A percentile compares a stretch with the other conserved stretches of the same genome.
Evolutionary conservation across 2,329 filamentous ascomycete species (phyloP).

Genomic region (Botrytis porri): DNA sequence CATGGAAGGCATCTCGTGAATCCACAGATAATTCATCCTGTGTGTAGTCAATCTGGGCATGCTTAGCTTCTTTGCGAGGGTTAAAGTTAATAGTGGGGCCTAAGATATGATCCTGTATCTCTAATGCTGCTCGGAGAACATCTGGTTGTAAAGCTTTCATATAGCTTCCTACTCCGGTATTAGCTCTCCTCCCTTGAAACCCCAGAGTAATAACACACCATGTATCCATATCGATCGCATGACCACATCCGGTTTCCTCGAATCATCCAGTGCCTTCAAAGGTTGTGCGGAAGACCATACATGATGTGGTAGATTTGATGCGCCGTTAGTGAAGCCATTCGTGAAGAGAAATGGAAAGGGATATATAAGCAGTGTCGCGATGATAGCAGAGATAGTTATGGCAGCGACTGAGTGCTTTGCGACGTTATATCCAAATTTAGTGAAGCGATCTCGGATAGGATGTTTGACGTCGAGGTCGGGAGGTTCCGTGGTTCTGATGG

Average conservation of each 20-base stretch:
- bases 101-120: constrained; percentile 67
- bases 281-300: constrained; percentile 76
- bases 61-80: constrained; percentile 42
- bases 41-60: constrained; percentile 19
- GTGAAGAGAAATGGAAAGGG: constrained; percentile 74
- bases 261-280: constrained; percentile 50
- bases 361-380: constrained; percentile 69
- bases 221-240: constrained; percentile 83
- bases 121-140: constrained; percentile 63
- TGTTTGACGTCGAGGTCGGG: constrained; percentile 62
- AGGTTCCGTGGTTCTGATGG: constrained; percentile 66
- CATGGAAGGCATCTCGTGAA: constrained; percentile 54
- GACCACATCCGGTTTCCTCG: constrained; percentile 62
- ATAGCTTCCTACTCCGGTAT: constrained; percentile 50
- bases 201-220: constrained; percentile 43
- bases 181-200: constrained; percentile 14
- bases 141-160: constrained; percentile 69
- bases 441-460: constrained; percentile 61
- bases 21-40: constrained; percentile 35
- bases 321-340: constrained; percentile 67
- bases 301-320: constrained; percentile 71
- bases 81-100: constrained; percentile 57
- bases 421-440: constrained; percentile 67
- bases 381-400: constrained; percentile 70
- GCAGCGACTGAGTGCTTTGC: constrained; percentile 71